Percentiles rank a stretch among this genome's conserved stretches.
Conservation (phyloP, 2,329 filamentous ascomycete genomes). For the Scytalidium sp. region DNA sequence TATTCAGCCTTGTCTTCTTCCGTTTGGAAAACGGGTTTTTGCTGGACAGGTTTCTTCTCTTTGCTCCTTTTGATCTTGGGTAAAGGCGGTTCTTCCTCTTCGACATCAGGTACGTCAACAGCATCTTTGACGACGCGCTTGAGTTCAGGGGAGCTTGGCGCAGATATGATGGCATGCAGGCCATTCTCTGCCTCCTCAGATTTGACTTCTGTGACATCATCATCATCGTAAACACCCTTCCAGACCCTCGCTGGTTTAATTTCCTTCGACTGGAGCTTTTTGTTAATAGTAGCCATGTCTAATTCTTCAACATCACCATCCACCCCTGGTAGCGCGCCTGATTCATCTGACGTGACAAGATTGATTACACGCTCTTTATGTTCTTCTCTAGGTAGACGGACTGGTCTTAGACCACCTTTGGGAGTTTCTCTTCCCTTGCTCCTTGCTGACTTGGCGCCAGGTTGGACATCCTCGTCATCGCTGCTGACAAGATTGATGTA, state of each 20-base stretch:
- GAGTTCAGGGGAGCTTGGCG: not conserved
- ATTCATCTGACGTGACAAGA: slow-evolving; percentile 21
- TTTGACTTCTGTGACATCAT: not conserved
- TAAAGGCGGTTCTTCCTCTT: slow-evolving; percentile 4
- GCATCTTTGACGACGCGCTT: not conserved
- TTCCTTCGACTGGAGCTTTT: slow-evolving; percentile 1
- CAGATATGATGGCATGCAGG: not conserved
- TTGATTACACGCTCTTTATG: slow-evolving; percentile 24
- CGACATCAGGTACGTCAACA: not conserved
- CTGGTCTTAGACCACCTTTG: slow-evolving; percentile 19
- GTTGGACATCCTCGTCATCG: slow-evolving; percentile 15
- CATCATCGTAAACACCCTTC: not conserved
- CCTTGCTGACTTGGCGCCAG: slow-evolving; percentile 6
- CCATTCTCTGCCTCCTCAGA: not conserved
- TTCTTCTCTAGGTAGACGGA: slow-evolving; percentile 25
- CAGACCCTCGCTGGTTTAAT: not conserved
- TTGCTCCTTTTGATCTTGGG: slow-evolving; percentile 2
- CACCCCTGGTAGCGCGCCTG: not conserved
- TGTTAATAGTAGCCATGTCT: not conserved
- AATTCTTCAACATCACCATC: slow-evolving; percentile 1
- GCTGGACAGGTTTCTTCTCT: slow-evolving; percentile 9
- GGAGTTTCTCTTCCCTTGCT: slow-evolving; percentile 8
- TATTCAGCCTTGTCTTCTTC: slow-evolving; percentile 50
- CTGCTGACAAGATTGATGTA: slow-evolving; percentile 20
- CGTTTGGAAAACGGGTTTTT: slow-evolving; percentile 44